Base-by-base conservation (phyloP, 139 green algal genomes). In the Micractinium conductrix region DNA sequence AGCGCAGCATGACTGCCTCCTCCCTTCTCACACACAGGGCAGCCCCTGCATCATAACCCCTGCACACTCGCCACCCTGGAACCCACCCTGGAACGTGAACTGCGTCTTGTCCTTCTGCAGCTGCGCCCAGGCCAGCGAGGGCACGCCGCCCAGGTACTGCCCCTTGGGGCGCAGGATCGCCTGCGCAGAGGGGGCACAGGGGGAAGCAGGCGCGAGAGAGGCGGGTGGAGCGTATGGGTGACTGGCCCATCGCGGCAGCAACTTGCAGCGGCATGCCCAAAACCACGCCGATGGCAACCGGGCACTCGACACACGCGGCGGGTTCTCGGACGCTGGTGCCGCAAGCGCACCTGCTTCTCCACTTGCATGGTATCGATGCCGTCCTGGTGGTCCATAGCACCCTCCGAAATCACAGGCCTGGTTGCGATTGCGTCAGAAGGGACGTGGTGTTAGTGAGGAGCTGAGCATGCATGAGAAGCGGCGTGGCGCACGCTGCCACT, bases 91-190 rank as follows among this genome's bases (percentile, higher is more conserved):
- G 83, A 94, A 79, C 44, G 72, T 76, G 55, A 87, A 79, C 68
- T 93, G 79, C 40, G 92, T 91, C 89, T 97, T 96, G 89, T 96
- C 92, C 87, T 97, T 97, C 16, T 89, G 89, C 45, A 97, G 74
- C 84, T 97, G 93, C 24, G 74, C 79, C 76, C 83, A 92, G 40
- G 79, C 79, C 37, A 86, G 62, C 26, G 83, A 55, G 55, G 89
- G 89, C 17, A 87, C 82, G 73, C 90, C 90, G 63, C 86, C 91
- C 44, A 92, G 74, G 67, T 88, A 90, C 69, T 85, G 81, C 2
- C 68, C 60, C 10, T 21, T 42, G 33, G 70, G 84, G 30, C 91
- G 83, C 84, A 96, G 65, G 48, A 93, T 71, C 58, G 58, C 35
- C 76, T 82, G 74, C 35, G 42, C 24, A 5, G 12, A 37, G 37